Evolutionary conservation across 768 basidiomycete genomes (phyloP), one percentile per base, ranked within the genome.

Genomic region (Russula virescens): DNA sequence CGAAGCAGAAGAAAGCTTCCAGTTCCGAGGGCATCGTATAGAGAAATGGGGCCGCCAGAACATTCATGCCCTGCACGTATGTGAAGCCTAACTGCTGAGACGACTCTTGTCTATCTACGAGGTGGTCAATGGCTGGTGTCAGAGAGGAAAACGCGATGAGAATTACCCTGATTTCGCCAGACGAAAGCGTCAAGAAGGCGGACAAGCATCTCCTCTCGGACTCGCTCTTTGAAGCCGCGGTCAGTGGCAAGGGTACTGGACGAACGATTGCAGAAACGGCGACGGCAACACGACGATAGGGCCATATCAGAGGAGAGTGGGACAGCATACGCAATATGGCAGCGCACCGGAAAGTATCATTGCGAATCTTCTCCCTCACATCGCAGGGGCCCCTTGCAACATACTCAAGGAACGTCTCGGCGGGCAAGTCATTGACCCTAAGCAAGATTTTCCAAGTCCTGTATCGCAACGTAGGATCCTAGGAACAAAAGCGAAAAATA

Each of bases 61-160:
- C 97, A 72, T 99, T 99, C 94, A 97, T 98, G 34, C 97, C 97
- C 75, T 99, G 96, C 10, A 99, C 95, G 69, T 98, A 99, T 34
- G 91, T 94, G 74, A 98, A 97, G 10, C 84, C 91, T 46, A 92
- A 81, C 61, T 85, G 86, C n/a, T 89, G 83, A 0, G 78, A 79
- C 69, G 55, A 63, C 38, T 91, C 89, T 73, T 88, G 86, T 66
- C 85, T 79, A 69, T 93, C 91, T 93, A 40, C 35, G 51, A 19
- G 31, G 35, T 28, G 16, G 48, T 56, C 49, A 71, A 40, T 50
- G 5, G 35, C 40, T 2, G 23, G 50, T 38, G 19, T 26, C 13
- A 40, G 21, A 28, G 46, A 10, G 21, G 19, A 21, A 21, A 19
- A 3, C 14, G 40, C 23, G 21, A 40, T 25, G 45, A 23, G 40